phyloP scores from a whole-genome alignment of 441 rosid genomes.

The Mallotus japonicus region DNA sequence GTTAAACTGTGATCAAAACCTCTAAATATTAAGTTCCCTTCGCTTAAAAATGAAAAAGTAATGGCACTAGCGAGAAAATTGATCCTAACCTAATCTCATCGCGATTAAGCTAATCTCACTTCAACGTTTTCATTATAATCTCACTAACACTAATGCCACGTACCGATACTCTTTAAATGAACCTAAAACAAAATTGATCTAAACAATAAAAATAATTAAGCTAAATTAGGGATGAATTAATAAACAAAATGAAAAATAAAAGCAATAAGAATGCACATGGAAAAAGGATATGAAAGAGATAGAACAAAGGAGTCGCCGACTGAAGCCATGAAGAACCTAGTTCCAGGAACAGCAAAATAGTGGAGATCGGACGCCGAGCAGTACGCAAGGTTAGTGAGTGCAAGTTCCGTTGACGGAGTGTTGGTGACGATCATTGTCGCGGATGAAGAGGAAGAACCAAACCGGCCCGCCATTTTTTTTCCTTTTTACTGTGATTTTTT shows the following conservation, averaged over 20 bases:
- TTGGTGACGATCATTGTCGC: slow-evolving; percentile 64
- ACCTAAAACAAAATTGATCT: not conserved
- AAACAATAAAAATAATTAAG: not conserved
- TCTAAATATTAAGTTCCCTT: not conserved
- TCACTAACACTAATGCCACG: not conserved
- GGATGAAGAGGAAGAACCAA: slow-evolving; percentile 28
- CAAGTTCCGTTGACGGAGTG: slow-evolving; percentile 81
- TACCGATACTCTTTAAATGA: not conserved
- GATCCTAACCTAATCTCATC: not conserved
- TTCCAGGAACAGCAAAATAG: slow-evolving; percentile 72
- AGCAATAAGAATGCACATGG: not conserved
- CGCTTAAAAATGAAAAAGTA: not conserved
- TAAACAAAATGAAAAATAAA: not conserved
- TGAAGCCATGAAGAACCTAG: slow-evolving; percentile 68
- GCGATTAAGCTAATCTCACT: not conserved
- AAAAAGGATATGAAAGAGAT: slow-evolving; percentile 79
- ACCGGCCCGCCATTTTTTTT: slow-evolving; percentile 26
- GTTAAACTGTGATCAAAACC: not conserved
- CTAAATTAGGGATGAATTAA: not conserved
- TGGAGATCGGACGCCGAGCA: slow-evolving; percentile 79
- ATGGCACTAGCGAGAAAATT: too few species aligned
- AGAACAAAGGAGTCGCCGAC: slow-evolving; percentile 63
- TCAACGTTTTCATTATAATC: not conserved
- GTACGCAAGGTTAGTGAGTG: slow-evolving; percentile 80
- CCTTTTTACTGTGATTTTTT: not conserved